Base-by-base conservation (phyloP, 2,329 filamentous ascomycete genomes). In the Pleoardoris graminearum region DNA sequence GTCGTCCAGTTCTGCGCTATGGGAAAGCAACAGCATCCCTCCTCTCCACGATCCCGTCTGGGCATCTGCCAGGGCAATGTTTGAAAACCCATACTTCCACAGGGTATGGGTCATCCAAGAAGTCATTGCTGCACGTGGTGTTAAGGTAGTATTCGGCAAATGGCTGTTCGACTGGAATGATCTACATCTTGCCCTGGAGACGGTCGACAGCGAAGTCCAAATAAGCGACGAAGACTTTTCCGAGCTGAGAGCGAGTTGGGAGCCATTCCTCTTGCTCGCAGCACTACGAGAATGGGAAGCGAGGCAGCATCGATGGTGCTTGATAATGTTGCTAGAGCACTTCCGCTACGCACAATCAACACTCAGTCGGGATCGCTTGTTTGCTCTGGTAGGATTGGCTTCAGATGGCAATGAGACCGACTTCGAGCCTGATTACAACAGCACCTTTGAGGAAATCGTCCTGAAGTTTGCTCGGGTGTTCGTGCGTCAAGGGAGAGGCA, bases 71-170 rank as follows among this genome's bases (percentile, higher is more conserved):
- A 32, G 29, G 16, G 33, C 25, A 4, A 43, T 52, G 10, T 41
- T 52, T 22, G 19, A 30, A n/a, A 17, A 37, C 19, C 42, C 46
- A 3, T 52, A 44, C 42, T 52, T 52, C 17, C 29, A 16, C 4
- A 35, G 50, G 17, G 43, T 23, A 4, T 52, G 50, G 50, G 35
- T 52, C 23, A 25, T 48, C 12, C 50, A 52, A 29, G 50, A 52
- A 36, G 41, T 52, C 14, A 35, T 52, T 19, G 25, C 46, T 4
- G 23, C 41, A n/a, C 19, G 19, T 3, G 22, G 46, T 32, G 12
- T 54, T 27, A 25, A 32, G 43, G 1, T 49, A 14, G 25, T 52
- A 4, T 52, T 43, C 38, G 50, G 50, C 11, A 37, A 39, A 21
- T 52, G 43, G 42, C 21, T 33, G 4, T 23, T 52, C 16, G 41